phyloP scores from a whole-genome alignment of 768 basidiomycete genomes.

The Tremella yokohamensis region DNA sequence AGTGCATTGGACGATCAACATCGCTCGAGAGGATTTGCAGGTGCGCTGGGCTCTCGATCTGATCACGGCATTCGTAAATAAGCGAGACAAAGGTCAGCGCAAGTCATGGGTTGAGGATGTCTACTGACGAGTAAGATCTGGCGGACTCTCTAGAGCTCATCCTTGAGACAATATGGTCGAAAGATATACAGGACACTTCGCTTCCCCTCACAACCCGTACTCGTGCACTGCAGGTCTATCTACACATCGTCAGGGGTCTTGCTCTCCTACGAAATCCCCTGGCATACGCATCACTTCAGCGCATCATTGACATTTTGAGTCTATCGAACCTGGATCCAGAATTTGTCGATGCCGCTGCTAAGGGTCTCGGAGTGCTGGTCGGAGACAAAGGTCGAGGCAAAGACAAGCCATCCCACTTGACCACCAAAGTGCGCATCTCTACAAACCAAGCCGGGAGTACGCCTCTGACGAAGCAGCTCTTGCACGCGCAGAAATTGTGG shows the following conservation, averaged over 20 bases:
- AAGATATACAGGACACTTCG: constrained; percentile 43
- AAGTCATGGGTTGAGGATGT: neutral
- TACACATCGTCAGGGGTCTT: constrained; percentile 65
- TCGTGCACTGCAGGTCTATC: constrained; percentile 37
- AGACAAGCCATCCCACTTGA: constrained; percentile 72
- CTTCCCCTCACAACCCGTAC: constrained; percentile 18
- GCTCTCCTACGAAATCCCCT: constrained; percentile 67
- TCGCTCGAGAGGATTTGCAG: constrained; percentile 38
- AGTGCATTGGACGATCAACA: constrained; percentile 62
- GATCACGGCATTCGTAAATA: constrained; percentile 74
- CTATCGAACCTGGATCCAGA: constrained; percentile 55
- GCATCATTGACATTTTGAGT: constrained; percentile 66
- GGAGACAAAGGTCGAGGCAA: constrained; percentile 62
- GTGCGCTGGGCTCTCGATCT: constrained; percentile 41
- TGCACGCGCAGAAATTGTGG: constrained; percentile 59
- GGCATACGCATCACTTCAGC: constrained; percentile 60
- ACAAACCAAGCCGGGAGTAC: neutral
- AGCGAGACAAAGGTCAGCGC: constrained; percentile 63
- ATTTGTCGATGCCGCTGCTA: constrained; percentile 71
- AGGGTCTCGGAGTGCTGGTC: constrained; percentile 64
- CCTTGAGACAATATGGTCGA: constrained; percentile 31
- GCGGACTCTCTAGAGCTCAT: constrained; percentile 23
- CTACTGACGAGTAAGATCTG: constrained; percentile 16
- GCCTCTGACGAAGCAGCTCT: constrained; percentile 41
- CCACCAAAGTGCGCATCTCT: constrained; percentile 62